Evolutionary conservation across 1,139 yeast genomes (phyloP).

Genomic region (Protomyces pachydermus): DNA sequence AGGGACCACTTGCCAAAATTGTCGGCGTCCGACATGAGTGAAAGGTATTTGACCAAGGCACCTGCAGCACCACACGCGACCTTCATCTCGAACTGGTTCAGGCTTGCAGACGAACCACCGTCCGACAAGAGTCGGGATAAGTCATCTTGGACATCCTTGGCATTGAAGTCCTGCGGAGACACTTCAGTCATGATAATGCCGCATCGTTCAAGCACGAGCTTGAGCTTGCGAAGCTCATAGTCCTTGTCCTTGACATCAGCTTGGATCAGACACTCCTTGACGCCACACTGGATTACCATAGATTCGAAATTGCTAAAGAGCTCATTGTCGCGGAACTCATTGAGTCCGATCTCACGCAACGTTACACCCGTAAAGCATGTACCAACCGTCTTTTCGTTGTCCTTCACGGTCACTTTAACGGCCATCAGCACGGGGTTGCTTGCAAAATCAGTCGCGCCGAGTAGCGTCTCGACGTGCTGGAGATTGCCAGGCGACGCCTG

Average conservation of each 20-base stretch:
- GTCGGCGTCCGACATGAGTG: conserved; percentile 47
- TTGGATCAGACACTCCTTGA: conserved; percentile 73
- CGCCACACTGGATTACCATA: conserved; percentile 77
- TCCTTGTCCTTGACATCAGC: conserved; percentile 42
- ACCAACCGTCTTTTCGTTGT: conserved; percentile 57
- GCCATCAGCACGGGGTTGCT: conserved; percentile 70
- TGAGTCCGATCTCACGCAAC: conserved; percentile 58
- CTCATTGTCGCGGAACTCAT: conserved; percentile 84
- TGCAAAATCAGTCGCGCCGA: conserved; percentile 50
- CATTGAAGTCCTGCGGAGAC: conserved; percentile 53
- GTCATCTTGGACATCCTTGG: conserved; percentile 68
- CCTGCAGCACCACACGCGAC: conserved; percentile 52
- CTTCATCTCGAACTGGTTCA: conserved; percentile 52
- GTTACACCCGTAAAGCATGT: conserved; percentile 75
- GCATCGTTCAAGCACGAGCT: conserved; percentile 62
- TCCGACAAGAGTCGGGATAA: conserved; percentile 57
- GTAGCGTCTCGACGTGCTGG: conserved; percentile 70
- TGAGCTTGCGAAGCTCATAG: conserved; percentile 43
- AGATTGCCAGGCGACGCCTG: conserved; percentile 89
- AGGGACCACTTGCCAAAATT: conserved; percentile 52
- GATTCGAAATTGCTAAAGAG: conserved; percentile 80
- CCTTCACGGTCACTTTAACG: conserved; percentile 49
- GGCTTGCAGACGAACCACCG: conserved; percentile 49
- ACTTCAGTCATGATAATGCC: conserved; percentile 64
- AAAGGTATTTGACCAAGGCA: conserved; percentile 59